Base-by-base conservation (phyloP, 1,284 basidiomycete species). In the Ceratobasidium sp. region DNA sequence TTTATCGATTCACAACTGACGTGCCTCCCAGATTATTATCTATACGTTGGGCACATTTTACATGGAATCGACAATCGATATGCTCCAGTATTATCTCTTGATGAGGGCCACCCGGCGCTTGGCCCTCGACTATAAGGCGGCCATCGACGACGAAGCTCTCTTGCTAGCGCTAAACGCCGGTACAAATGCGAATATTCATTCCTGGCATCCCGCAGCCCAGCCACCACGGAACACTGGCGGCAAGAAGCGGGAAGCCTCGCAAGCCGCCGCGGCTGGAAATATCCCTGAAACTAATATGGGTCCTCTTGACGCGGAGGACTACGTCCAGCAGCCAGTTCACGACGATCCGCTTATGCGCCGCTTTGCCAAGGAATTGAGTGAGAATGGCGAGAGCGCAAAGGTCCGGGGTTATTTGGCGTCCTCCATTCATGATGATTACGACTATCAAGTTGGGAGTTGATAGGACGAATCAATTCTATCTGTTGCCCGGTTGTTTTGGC, bases 61-160 rank as follows among this genome's bases (percentile, higher is more conserved):
- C 18, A 23, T 46, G 18, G 6, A 10, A 14, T 20, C 23, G 4
- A 5, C 3, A n/a, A 14, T 6, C 38, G 5, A 35, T 6, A 65
- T 65, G 41, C 62, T 65, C 14, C 62, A 46, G 41, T 46, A 44
- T 23, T 65, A 46, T 27, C 35, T 46, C n/a, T 23, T 65, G 35
- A 35, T 65, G n/a, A 18, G 62, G 10, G 2, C 2, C 7, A 38
- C 62, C n/a, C 62, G 62, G 27, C 23, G 3, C 6, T 23, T 44
- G 12, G 62, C 41, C n/a, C 14, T 27, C 7, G 3, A 27, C 20
- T 48, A 65, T 10, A 44, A 44, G 14, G 12, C 38, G 12, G 27
- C 3, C 3, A 23, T 23, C 41, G 8, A 44, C 10, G 38, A 38
- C 35, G 16, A 38, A 30, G n/a, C 23, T n/a, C 1, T 4, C 3